Conservation (phyloP, 2,329 filamentous ascomycete species). For the Colletotrichum sansevieriae region DNA sequence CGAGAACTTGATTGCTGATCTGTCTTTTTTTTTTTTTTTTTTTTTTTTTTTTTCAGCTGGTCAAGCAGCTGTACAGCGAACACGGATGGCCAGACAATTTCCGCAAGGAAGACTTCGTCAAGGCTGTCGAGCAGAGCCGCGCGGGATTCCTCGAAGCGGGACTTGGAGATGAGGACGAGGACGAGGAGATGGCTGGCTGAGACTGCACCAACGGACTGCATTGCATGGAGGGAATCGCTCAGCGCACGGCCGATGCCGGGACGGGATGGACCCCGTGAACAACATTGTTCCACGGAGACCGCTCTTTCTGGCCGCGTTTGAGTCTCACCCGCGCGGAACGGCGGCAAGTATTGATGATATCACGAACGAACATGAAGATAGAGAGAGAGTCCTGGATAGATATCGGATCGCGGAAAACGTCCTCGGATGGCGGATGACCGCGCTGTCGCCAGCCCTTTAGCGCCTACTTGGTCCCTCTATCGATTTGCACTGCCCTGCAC, state of each 20-base stretch:
- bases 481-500: conserved; percentile 15
- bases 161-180: conserved; percentile 32
- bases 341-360: background rate
- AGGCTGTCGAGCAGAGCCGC: conserved; percentile 32
- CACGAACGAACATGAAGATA: conserved; percentile 13
- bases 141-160: conserved; percentile 28
- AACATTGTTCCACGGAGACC: no score
- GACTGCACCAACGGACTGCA: no score
- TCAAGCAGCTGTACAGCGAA: conserved; percentile 27
- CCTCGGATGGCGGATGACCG: conserved; percentile 17
- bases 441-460: background rate
- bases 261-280: conserved; percentile 3
- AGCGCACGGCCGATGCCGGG: conserved; percentile 1
- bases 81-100: conserved; percentile 35
- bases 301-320: background rate
- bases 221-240: background rate
- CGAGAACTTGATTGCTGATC: background rate
- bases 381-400: background rate
- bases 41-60: background rate
- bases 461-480: background rate
- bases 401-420: conserved; percentile 32
- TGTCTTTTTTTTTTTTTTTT: no score
- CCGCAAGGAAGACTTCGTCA: conserved; percentile 34
- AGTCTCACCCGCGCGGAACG: background rate
- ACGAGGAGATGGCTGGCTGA: conserved; percentile 35